phyloP scores from a whole-genome alignment of 2,329 filamentous ascomycete species.

The Venturia oleaginea region DNA sequence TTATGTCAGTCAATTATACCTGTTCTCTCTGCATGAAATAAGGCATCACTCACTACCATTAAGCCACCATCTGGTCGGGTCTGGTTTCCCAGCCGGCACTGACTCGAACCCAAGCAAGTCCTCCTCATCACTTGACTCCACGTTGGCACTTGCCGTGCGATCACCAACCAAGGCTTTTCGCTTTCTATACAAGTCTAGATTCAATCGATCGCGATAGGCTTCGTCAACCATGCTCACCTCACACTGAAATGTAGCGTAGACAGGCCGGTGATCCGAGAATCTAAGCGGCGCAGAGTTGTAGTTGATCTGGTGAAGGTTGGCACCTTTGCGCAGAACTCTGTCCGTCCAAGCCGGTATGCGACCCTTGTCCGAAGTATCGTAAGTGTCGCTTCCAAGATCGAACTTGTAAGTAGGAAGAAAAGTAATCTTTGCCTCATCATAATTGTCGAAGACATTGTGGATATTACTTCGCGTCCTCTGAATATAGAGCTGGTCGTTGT shows the following conservation, averaged over 20 bases:
- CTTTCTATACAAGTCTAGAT: conserved; percentile 62
- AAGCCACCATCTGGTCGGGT: conserved; percentile 57
- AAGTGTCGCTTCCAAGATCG: conserved; percentile 76
- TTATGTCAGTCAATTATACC: conserved; percentile 16
- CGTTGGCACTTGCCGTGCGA: conserved; percentile 45
- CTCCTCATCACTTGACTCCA: conserved; percentile 63
- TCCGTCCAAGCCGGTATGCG: conserved; percentile 97
- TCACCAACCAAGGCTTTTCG: conserved; percentile 54
- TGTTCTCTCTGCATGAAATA: conserved; percentile 23
- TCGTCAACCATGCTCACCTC: conserved; percentile 75
- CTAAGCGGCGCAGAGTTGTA: conserved; percentile 75
- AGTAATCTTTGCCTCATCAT: conserved; percentile 78
- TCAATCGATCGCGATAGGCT: conserved; percentile 59
- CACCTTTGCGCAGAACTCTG: conserved; percentile 78
- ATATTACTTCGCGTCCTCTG: conserved; percentile 98
- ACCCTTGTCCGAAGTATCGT: conserved; percentile 91
- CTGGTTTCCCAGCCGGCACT: conserved; percentile 50
- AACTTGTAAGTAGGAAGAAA: conserved; percentile 96
- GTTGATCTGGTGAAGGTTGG: conserved; percentile 69
- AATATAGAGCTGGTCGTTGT: conserved; percentile 89
- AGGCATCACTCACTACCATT: conserved; percentile 49
- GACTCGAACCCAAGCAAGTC: conserved; percentile 70
- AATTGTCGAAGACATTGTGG: conserved; percentile 75
- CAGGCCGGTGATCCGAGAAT: conserved; percentile 94
- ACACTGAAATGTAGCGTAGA: conserved; percentile 83